Base-by-base conservation (phyloP, 257 asterid species). In the Parsonsia alboflavescens region DNA sequence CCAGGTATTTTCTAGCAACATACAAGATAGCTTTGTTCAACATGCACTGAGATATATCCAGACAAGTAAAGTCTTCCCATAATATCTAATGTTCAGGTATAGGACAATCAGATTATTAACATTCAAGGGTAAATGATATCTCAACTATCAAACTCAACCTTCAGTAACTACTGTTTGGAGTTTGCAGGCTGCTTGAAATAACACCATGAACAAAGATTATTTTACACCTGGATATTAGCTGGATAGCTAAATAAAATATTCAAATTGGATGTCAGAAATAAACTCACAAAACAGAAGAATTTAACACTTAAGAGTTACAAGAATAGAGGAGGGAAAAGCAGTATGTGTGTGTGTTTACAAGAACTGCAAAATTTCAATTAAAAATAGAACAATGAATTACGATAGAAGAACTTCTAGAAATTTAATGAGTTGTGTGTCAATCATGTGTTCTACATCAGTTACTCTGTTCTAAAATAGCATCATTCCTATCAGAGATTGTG, bases 31-130 rank as follows among this genome's bases (percentile, higher is more conserved):
- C 75, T 78, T 87, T 92, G 78, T 94, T 90, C 90, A 90, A 76
- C 36, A 78, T 83, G 88, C 99, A 94, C 80, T 94, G 99, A 71
- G 99, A 88, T 80, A 89, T 80, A 81, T 94, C 99, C 82, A 92
- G 81, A 81, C 99, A 94, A 63, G 97, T 92, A 79, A 87, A 88
- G 76, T 92, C 96, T 80, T 94, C 97, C 99, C 97, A 94, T 56
- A 87, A 85, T 79, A 79, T 81, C 99, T 86, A 79, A 75, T 65
- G 85, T 87, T 85, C 83, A 89, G 93, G 91, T 22, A 83, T 75
- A 80, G 65, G 70, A 64, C 71, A 66, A 66, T 42, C 17, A 30
- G 52, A 57, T 6, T 46, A 53, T 52, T 21, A n/a, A 21, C 52
- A 58, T 48, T 62, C n/a, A 9, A 11, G 30, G n/a, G 53, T 1